Base-by-base conservation (phyloP, 192 early-diverging fungal species). In the Ramicandelaber brevisporus region DNA sequence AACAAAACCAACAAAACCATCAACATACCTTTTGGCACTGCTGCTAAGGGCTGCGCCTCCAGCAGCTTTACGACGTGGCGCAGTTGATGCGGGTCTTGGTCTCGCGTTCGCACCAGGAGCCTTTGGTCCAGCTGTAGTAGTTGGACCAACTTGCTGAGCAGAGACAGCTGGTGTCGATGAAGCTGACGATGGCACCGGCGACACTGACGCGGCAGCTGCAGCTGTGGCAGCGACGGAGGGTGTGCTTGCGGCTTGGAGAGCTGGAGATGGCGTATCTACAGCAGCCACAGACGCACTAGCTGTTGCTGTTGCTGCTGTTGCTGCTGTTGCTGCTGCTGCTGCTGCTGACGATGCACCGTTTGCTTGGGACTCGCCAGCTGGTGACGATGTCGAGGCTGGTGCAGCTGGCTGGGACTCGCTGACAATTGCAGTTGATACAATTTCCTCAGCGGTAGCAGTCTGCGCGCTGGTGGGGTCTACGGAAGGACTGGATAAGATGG, bases 1-100 rank as follows among this genome's bases (percentile, higher is more conserved):
- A n/a, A 48, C 15, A 19, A 16, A 19, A 8, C 16, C 18, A 25
- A 30, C 27, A 21, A 50, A 13, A 17, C 22, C 15, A 13, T 33
- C 14, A 14, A 26, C 38, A 48, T 50, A 57, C 63, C 63, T 43
- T 46, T 62, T 68, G 21, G 65, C 65, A 28, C 65, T 68, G 31
- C 63, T 63, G 32, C 60, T 68, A 14, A 62, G 48, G 22, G 53
- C 37, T 43, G 37, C 50, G 7, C 41, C 40, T 1, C 44, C 39
- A 4, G 37, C 17, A n/a, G 38, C 19, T 23, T 34, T 34, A 25
- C 50, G 49, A 43, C 50, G 49, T 18, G 37, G 40, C 29, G 40
- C 16, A 28, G 41, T 45, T 1, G 41, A 4, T 17, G 30, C 15
- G n/a, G n/a, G n/a, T n/a, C n/a, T n/a, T n/a, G n/a, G n/a, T n/a